Evolutionary conservation across 163 green algal genomes (phyloP).

Genomic region (Prototheca cutis): DNA sequence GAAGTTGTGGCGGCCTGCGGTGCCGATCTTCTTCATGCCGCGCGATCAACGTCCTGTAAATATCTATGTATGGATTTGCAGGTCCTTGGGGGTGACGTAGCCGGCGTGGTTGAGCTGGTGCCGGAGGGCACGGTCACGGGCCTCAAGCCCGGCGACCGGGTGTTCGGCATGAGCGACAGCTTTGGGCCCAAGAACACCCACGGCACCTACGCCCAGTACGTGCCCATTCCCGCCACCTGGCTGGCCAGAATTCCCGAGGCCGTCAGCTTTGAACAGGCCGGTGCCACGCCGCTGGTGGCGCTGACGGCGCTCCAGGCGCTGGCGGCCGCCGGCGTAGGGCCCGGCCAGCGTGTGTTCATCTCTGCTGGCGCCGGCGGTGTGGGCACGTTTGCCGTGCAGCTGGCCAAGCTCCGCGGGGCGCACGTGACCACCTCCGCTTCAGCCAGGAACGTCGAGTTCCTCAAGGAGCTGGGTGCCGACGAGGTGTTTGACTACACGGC

Average conservation of each 20-base stretch:
- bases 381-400: slow-evolving; percentile 30
- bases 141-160: slow-evolving; percentile 5
- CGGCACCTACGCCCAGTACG: slow-evolving; percentile 36
- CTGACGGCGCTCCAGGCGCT: slow-evolving; percentile 37
- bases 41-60: no score
- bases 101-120: not conserved
- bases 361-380: slow-evolving; percentile 36
- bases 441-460: slow-evolving; percentile 32
- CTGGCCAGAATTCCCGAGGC: slow-evolving; percentile 19
- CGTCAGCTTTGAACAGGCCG: slow-evolving; percentile 28
- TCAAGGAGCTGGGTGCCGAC: slow-evolving; percentile 30
- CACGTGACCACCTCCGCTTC: slow-evolving; percentile 42
- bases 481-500: slow-evolving; percentile 28
- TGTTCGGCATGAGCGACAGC: slow-evolving; percentile 21
- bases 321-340: slow-evolving; percentile 1
- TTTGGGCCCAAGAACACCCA: not conserved
- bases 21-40: no score
- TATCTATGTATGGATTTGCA: no score
- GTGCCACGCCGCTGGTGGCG: slow-evolving; percentile 35
- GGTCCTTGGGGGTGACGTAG: not conserved
- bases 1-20: no score
- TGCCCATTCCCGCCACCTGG: not conserved
- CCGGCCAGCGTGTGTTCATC: slow-evolving; percentile 17
- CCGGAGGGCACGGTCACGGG: not conserved
- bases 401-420: slow-evolving; percentile 39